Evolutionary conservation across 495 filamentous ascomycete genomes (phyloP).

Genomic region (Tuber borchii): DNA sequence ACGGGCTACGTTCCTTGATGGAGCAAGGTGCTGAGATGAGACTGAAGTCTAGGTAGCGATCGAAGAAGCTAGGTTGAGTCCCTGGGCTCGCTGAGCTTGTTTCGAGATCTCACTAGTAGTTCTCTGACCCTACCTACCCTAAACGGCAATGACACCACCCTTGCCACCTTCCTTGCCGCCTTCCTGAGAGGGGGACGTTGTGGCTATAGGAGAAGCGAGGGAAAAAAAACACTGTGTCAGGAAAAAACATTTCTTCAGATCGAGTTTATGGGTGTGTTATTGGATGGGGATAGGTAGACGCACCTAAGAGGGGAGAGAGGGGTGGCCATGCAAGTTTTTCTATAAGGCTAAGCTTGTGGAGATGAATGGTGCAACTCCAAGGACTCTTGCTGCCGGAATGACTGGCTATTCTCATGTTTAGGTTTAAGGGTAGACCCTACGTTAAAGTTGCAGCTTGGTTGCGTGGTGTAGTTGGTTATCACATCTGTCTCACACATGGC

Average conservation of each 20-base stretch:
- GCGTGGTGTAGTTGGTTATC: constrained; percentile 31
- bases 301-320: constrained; percentile 16
- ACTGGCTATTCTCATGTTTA: too few species aligned
- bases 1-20: constrained; percentile 48
- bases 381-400: too few species aligned
- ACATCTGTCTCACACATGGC: constrained; percentile 24
- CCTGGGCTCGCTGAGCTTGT: constrained; percentile 32
- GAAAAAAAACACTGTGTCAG: constrained; percentile 22
- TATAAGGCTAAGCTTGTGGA: constrained; percentile 11
- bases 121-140: constrained; percentile 40
- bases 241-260: constrained; percentile 8
- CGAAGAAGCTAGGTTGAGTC: constrained; percentile 28
- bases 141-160: constrained; percentile 22
- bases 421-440: too few species aligned
- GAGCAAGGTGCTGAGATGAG: constrained; percentile 19
- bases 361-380: constrained; percentile 9
- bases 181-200: constrained; percentile 62
- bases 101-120: constrained; percentile 37
- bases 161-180: constrained; percentile 49
- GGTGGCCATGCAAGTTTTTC: constrained; percentile 3
- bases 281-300: constrained; percentile 15
- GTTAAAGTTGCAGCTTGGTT: not conserved
- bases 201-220: constrained; percentile 39
- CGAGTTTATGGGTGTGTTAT: constrained; percentile 13
- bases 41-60: constrained; percentile 10